Base-by-base conservation (phyloP, 768 basidiomycete genomes). In the Naganishia kalamii region DNA sequence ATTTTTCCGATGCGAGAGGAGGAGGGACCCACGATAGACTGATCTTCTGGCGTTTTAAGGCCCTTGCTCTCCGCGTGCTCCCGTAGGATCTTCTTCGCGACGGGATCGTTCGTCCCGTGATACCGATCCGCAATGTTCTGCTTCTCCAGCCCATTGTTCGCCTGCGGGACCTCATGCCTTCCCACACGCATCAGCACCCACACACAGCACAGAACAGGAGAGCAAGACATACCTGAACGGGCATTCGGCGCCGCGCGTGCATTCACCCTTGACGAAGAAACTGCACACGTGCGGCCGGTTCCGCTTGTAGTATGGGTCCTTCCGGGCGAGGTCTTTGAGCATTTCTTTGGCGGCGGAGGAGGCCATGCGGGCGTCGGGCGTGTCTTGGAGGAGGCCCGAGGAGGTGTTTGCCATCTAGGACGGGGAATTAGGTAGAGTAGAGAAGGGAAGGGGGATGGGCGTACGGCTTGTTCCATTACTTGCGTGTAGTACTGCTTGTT, bases 281-380 rank as follows among this genome's bases (percentile, higher is more conserved):
- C 89, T 90, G 77, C 96, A 99, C 15, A 96, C 74, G 69, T 97
- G 89, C 49, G 96, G 91, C 62, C 88, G 81, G 79, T 98, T 99
- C 63, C 94, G 87, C 79, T 97, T 96, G 81, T 98, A 98, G 77
- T 92, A 92, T 0, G 96, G 96, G 72, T 98, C 94, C 32, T 89
- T 90, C 70, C 94, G 85, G 25, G 96, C 96, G 12, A 99, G 80
- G 69, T 89, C 85, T 79, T 98, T 97, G 62, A 99, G 80, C 90
- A 98, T 93, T 73, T 99, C 96, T 77, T 93, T 92, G 27, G 91
- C 92, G 3, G 89, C 90, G 23, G 87, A 85, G 27, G 83, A 83
- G 8, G 89, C 83, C 25, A 84, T 63, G 37, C 73, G 69, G 0
- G 74, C 68, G 52, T 75, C 75, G 63, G 50, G 63, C 4, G 63